Percentiles rank a stretch among this genome's conserved stretches.
Evolutionary conservation across 768 basidiomycete genomes (phyloP).

Genomic region (Harrya chromipes): DNA sequence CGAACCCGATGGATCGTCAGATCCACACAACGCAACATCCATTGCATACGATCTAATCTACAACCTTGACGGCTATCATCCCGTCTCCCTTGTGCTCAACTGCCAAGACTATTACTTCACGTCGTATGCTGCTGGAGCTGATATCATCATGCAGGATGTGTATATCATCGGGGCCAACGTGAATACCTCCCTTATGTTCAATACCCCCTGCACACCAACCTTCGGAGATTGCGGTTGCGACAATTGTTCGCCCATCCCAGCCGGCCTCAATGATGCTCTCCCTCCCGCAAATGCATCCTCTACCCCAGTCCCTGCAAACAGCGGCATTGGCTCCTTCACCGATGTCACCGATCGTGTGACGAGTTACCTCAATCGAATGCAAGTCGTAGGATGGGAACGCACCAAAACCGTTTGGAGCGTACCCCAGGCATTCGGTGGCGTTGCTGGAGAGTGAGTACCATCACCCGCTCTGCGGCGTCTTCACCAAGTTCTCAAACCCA

Average conservation of each 20-base stretch:
- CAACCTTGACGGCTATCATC: slow-evolving; percentile 63
- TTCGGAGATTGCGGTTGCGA: slow-evolving; percentile 77
- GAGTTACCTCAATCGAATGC: slow-evolving; percentile 53
- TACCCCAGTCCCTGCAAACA: slow-evolving; percentile 18
- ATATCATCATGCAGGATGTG: slow-evolving; percentile 68
- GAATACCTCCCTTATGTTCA: slow-evolving; percentile 56
- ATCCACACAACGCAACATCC: slow-evolving; percentile 55
- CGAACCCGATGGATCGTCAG: slow-evolving; percentile 67
- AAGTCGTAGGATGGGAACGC: slow-evolving; percentile 62
- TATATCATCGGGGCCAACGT: slow-evolving; percentile 51
- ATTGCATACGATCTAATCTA: slow-evolving; percentile 56
- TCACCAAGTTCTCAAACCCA: not conserved
- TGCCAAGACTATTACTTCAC: slow-evolving; percentile 65
- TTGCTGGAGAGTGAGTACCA: slow-evolving; percentile 28
- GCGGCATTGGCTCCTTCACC: slow-evolving; percentile 41
- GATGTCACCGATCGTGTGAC: slow-evolving; percentile 71
- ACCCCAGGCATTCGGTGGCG: slow-evolving; percentile 70
- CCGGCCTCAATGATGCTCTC: slow-evolving; percentile 39
- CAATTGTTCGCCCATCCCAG: slow-evolving; percentile 44
- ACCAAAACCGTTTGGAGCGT: slow-evolving; percentile 74
- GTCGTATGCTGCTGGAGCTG: slow-evolving; percentile 57
- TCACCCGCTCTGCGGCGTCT: not conserved
- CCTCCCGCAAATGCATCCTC: slow-evolving; percentile 22
- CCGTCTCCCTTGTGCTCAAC: slow-evolving; percentile 61
- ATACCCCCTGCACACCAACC: slow-evolving; percentile 57